Base-by-base conservation (phyloP, 257 asterid species). In the Solanum tarijense region DNA sequence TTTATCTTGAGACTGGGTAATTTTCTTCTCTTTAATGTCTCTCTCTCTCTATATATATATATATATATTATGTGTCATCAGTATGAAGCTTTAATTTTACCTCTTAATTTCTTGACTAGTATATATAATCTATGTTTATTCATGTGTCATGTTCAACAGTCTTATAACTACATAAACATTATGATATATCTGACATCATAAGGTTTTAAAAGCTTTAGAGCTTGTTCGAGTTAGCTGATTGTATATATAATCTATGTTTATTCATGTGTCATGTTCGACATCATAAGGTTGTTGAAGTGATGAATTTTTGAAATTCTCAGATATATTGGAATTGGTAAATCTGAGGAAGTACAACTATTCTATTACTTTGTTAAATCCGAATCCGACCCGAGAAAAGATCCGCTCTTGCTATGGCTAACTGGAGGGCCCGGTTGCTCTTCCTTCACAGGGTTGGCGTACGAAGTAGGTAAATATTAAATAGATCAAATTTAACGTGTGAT, bases 361-460 rank as follows among this genome's bases (percentile, higher is more conserved):
- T 91, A 91, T 69, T 91, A 89, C 21, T 91, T 91, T 29, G 21
- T 89, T 10, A 83, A 89, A 32, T 91, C 92, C 5, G 91, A 91
- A 79, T 23, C 87, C 2, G n/a, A 89, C 18, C 91, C 93, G 2
- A 23, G 31, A 8, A 72, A 25, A 3, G 93, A 91, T 55, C 93
- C 93, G 3, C 46, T 91, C 46, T 27, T 91, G 62, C 16, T 91
- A 21, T 89, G 93, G 91, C 84, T 86, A 34, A 88, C 86, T 7
- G 93, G 93, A 27, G 91, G 93, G 3, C 91, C 91, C 5, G 93
- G 93, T 65, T 91, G 91, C 86, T 83, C 93, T 21, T 87, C 78
- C 43, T 76, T 91, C 20, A 72, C 83, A 0, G 90, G 86, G 10
- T 29, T 91, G 32, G 62, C 58, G 9, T 89, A 82, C 38, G 89